Percentiles rank a stretch among this genome's conserved stretches.
Evolutionary conservation across 176 grass and related monocot genomes (phyloP).

Genomic region (Musa schizocarpa): DNA sequence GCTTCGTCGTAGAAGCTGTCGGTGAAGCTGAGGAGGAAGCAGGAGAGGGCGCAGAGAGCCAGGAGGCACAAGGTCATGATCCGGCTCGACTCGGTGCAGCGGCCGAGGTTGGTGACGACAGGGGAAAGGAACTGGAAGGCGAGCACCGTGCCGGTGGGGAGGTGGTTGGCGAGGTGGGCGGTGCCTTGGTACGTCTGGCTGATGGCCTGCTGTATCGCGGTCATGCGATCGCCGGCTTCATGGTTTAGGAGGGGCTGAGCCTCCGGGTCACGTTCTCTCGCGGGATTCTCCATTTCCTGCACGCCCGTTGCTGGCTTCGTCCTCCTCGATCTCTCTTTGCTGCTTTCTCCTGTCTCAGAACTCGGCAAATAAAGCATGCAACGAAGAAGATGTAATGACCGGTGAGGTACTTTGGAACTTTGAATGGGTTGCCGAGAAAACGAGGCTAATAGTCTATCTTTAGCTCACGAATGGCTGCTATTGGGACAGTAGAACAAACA

Average conservation of each 20-base stretch:
- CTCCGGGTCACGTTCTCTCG: not conserved
- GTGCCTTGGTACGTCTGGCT: conserved; percentile 35
- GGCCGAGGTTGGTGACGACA: conserved; percentile 47
- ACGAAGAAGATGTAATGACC: too few species aligned
- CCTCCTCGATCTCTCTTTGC: too few species aligned
- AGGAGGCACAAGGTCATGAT: conserved; percentile 44
- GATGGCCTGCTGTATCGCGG: not conserved
- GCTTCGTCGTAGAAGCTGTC: conserved; percentile 60
- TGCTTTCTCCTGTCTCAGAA: too few species aligned
- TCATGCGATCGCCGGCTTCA: not conserved
- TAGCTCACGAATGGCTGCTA: too few species aligned
- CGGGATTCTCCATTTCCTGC: too few species aligned
- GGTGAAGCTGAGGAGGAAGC: conserved; percentile 66
- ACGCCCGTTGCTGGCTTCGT: too few species aligned
- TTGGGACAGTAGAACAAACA: too few species aligned
- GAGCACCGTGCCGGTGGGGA: conserved; percentile 72
- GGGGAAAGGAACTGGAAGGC: conserved; percentile 77
- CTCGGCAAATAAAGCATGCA: too few species aligned
- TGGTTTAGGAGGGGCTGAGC: not conserved
- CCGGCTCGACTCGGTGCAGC: conserved; percentile 34
- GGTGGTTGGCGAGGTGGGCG: conserved; percentile 70
- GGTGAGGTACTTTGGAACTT: too few species aligned
- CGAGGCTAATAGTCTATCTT: too few species aligned
- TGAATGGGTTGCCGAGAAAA: too few species aligned
- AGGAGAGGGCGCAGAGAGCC: conserved; percentile 34